phyloP scores from a whole-genome alignment of 2,329 filamentous ascomycete genomes.

The Ophiostoma montium region DNA sequence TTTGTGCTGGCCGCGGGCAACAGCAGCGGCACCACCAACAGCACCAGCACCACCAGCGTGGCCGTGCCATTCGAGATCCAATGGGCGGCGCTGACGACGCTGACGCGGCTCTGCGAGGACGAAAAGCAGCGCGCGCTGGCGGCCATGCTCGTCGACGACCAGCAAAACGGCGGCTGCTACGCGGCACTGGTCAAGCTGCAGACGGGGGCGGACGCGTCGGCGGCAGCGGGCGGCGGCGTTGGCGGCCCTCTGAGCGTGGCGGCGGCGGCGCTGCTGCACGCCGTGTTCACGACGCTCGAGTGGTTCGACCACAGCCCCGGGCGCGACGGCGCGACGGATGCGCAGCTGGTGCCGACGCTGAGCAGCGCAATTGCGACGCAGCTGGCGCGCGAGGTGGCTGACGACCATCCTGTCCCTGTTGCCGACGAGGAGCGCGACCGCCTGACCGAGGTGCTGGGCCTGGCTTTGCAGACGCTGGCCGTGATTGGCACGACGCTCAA shows the following conservation, averaged over 20 bases:
- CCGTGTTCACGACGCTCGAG: constrained; percentile 39
- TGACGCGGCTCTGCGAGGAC: constrained; percentile 47
- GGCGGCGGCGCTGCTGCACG: constrained; percentile 48
- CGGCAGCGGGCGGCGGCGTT: too few species aligned
- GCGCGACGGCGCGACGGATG: constrained; percentile 34
- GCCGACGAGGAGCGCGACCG: constrained; percentile 1
- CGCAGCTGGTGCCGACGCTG: constrained; percentile 33
- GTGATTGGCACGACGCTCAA: constrained; percentile 49
- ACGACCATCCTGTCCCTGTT: too few species aligned
- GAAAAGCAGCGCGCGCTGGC: constrained; percentile 31
- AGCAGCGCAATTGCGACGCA: constrained; percentile 23
- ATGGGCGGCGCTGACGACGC: constrained; percentile 37
- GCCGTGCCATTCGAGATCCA: constrained; percentile 27
- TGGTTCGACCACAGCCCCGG: constrained; percentile 38
- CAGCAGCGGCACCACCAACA: constrained; percentile 19
- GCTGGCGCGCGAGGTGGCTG: not conserved
- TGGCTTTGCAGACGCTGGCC: constrained; percentile 48
- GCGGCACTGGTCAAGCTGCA: constrained; percentile 35
- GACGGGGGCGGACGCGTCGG: too few species aligned
- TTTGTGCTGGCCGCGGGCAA: constrained; percentile 33
- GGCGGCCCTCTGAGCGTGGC: constrained; percentile 36
- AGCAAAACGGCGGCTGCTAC: constrained; percentile 28
- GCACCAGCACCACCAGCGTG: constrained; percentile 11
- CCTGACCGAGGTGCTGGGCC: constrained; percentile 30
- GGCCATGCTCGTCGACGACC: constrained; percentile 36